phyloP scores from a whole-genome alignment of 2,329 filamentous ascomycete species.

The Colletotrichum tanaceti region DNA sequence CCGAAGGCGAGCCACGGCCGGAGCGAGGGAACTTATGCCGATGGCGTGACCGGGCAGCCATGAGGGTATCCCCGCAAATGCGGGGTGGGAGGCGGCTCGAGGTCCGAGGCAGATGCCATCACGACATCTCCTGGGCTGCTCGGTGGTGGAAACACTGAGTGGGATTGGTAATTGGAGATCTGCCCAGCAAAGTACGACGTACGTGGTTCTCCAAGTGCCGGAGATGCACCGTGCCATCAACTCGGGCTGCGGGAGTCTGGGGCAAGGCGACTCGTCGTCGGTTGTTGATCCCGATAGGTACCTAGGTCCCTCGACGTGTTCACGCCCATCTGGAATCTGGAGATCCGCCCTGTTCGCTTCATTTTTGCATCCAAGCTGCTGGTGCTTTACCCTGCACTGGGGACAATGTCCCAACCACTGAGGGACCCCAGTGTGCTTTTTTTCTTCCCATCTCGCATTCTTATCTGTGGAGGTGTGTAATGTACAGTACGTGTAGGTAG shows the following conservation, averaged over 20 bases:
- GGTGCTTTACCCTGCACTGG: slow-evolving; percentile 33
- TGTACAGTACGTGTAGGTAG: background rate
- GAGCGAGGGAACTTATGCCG: slow-evolving; percentile 16
- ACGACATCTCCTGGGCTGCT: slow-evolving; percentile 24
- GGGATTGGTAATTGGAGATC: background rate
- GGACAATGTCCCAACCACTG: slow-evolving; percentile 2
- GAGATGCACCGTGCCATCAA: background rate
- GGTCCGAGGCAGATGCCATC: slow-evolving; percentile 27
- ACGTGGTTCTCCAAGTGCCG: background rate
- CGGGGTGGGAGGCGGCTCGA: slow-evolving; percentile 35
- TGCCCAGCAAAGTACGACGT: background rate
- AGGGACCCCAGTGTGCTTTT: background rate
- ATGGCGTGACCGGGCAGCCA: slow-evolving; percentile 39
- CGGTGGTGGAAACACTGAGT: slow-evolving; percentile 24
- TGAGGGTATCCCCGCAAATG: slow-evolving; percentile 31
- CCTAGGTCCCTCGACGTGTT: background rate
- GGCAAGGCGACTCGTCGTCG: slow-evolving; percentile 3
- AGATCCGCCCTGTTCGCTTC: slow-evolving; percentile 11
- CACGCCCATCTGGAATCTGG: slow-evolving; percentile 21
- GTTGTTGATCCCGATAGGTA: slow-evolving; percentile 16
- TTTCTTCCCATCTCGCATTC: background rate
- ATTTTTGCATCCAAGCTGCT: slow-evolving; percentile 17
- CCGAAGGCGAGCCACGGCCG: slow-evolving; percentile 4
- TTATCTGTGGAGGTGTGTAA: slow-evolving; percentile 32
- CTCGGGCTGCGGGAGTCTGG: background rate